Evolutionary conservation across 2,329 filamentous ascomycete genomes (phyloP).

Genomic region (Aspergillus vadensis): DNA sequence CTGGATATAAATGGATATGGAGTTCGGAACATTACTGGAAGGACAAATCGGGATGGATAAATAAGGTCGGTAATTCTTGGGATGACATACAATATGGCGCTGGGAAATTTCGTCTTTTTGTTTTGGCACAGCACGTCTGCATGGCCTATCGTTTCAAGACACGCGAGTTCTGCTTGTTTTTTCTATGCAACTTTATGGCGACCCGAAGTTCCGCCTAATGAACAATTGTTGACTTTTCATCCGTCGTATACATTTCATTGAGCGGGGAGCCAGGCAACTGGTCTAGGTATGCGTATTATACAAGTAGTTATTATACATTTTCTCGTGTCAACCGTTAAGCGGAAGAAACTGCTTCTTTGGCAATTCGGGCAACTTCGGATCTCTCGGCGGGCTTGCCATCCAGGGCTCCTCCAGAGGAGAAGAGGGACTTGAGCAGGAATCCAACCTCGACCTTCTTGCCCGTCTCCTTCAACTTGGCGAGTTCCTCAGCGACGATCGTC

Average conservation of each 20-base stretch:
- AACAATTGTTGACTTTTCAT: not conserved
- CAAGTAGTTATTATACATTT: slow-evolving; percentile 26
- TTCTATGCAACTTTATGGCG: not conserved
- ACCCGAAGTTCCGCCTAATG: not conserved
- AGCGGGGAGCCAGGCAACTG: not conserved
- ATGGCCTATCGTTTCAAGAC: not conserved
- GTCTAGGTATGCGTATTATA: slow-evolving; percentile 21
- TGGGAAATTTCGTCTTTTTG: slow-evolving; percentile 1
- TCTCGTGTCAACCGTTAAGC: slow-evolving; percentile 11
- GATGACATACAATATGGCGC: slow-evolving; percentile 1
- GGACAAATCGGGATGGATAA: not conserved
- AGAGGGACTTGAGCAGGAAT: slow-evolving; percentile 45
- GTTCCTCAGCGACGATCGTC: slow-evolving; percentile 36
- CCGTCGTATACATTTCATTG: not conserved
- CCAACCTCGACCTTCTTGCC: slow-evolving; percentile 42
- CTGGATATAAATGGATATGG: not conserved
- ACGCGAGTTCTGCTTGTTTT: not conserved
- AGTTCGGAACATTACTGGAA: slow-evolving; percentile 4
- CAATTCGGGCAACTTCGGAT: slow-evolving; percentile 44
- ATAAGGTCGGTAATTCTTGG: not conserved
- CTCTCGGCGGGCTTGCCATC: slow-evolving; percentile 49
- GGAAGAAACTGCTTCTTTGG: slow-evolving; percentile 38
- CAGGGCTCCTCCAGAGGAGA: slow-evolving; percentile 44
- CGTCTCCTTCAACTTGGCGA: slow-evolving; percentile 38
- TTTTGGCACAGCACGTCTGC: not conserved